Percentiles rank a stretch among this genome's conserved stretches.
These are phyloP conservation scores for Plasmopara muralis DNA, from an alignment of 352 stramenopile genomes.

Conservation along the genomic window DNA sequence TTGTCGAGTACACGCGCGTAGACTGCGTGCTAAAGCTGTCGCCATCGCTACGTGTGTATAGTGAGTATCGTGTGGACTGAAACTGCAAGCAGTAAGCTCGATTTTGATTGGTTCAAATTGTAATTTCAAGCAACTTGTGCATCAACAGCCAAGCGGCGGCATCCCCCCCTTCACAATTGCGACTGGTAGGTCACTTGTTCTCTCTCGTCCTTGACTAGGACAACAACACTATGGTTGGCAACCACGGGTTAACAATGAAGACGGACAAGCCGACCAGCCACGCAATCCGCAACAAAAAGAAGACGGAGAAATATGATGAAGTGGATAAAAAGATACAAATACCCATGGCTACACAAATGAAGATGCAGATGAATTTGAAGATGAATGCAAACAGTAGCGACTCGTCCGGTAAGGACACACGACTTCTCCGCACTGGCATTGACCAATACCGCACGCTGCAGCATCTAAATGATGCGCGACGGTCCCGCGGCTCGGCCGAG, in stretches of 20 bases:
- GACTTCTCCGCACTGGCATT: conserved; percentile 50
- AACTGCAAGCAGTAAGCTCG: conserved; percentile 1
- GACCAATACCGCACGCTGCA: conserved; percentile 62
- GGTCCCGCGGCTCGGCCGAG: conserved; percentile 5
- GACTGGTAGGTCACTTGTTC: neutral
- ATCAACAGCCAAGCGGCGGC: conserved; percentile 9
- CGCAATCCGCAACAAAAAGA: conserved; percentile 14
- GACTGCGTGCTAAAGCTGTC: conserved; percentile 18
- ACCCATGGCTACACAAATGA: conserved; percentile 43
- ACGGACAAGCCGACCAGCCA: conserved; percentile 12
- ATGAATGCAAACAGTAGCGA: conserved; percentile 19
- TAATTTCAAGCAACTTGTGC: conserved; percentile 9
- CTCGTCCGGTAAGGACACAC: conserved; percentile 13
- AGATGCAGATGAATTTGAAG: conserved; percentile 42
- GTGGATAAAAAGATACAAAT: conserved; percentile 72
- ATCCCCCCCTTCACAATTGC: conserved; percentile 4
- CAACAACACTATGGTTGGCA: neutral
- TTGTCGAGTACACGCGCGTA: conserved; percentile 18
- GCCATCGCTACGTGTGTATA: conserved; percentile 13
- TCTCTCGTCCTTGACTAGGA: no score
- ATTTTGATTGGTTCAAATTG: conserved; percentile 5
- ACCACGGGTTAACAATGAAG: conserved; percentile 18
- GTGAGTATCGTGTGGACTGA: conserved; percentile 13
- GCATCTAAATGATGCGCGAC: conserved; percentile 16
- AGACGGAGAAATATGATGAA: conserved; percentile 29